These are phyloP conservation scores for Leishmania martiniquensis DNA, from an alignment of 208 protist species.

Conservation along the genomic window DNA sequence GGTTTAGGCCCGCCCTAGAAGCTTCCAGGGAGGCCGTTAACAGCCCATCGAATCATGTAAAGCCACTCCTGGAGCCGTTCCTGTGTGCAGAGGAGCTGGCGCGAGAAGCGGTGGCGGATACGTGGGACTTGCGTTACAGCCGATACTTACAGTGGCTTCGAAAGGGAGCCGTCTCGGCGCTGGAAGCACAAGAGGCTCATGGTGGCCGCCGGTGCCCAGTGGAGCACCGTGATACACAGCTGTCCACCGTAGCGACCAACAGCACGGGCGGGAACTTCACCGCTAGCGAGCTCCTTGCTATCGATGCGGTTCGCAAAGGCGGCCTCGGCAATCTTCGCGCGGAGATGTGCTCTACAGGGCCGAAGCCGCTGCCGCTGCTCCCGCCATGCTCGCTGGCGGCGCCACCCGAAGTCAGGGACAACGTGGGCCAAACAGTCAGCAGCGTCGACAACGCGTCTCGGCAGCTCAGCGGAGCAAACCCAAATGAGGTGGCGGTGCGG, in stretches of 20 bases:
- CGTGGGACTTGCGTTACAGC: conserved; percentile 20
- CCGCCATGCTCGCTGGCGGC: neutral
- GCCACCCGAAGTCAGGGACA: neutral
- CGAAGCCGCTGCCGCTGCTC: neutral
- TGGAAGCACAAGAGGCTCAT: neutral
- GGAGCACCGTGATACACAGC: neutral
- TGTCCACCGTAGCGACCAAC: neutral
- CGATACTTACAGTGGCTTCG: conserved; percentile 30
- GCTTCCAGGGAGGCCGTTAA: neutral
- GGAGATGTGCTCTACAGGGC: neutral
- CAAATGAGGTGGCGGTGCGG: conserved; percentile 30
- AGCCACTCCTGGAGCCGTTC: conserved; percentile 29
- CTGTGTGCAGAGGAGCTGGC: conserved; percentile 17
- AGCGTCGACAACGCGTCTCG: neutral
- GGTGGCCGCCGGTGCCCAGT: neutral
- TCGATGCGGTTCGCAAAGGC: too few species aligned
- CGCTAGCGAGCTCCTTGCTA: neutral
- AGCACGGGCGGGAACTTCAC: neutral
- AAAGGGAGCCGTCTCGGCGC: conserved; percentile 7
- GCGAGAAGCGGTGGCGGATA: conserved; percentile 10
- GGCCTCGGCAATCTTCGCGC: neutral
- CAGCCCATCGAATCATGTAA: neutral
- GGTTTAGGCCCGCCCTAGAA: conserved; percentile 8
- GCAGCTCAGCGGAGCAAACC: conserved; percentile 2
- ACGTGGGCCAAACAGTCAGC: neutral